Evolutionary conservation across 495 filamentous ascomycete genomes (phyloP), one percentile per base, ranked within the genome.

Genomic region (Tuber indicum): DNA sequence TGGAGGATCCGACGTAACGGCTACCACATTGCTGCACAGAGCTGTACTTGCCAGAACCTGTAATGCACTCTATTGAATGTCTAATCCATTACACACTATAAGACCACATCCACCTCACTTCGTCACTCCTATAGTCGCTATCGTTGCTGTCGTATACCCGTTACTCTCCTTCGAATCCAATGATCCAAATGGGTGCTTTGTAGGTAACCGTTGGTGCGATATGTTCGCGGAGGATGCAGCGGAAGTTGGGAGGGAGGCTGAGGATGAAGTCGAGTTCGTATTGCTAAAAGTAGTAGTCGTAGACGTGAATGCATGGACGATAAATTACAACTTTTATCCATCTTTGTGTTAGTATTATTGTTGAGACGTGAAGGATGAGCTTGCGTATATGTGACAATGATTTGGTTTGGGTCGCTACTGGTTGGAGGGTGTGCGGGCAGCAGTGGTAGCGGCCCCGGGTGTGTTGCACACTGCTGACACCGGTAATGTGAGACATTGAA

Each of bases 21-120:
- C 36, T 16, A n/a, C n/a, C n/a, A n/a, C n/a, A n/a, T n/a, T n/a
- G n/a, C n/a, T n/a, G n/a, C n/a, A n/a, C n/a, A n/a, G 77, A 36
- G 84, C 84, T 19, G 84, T 82, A 76, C 66, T 84, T 45, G 84
- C 83, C 71, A 85, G 76, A 32, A 77, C 80, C 43, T 85, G 83
- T 23, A 85, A 69, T 9, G 82, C 75, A 70, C 73, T 75, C 84
- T 84, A 85, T 71, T 75, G 76, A 10, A 71, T 70, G 3, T 73
- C 75, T 72, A 79, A 70, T 82, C 83, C 42, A 16, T 41, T 42
- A 5, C 66, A 75, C 3, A 76, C 58, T 16, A 46, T 32, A n/a
- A 46, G 32, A 44, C 75, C 70, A 76, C 42, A 52, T 47, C 43
- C 72, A 72, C 69, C n/a, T 70, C 44, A 17, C 69, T 19, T 19